phyloP scores from a whole-genome alignment of 257 asterid genomes.

The Solanum ahanhuiri region DNA sequence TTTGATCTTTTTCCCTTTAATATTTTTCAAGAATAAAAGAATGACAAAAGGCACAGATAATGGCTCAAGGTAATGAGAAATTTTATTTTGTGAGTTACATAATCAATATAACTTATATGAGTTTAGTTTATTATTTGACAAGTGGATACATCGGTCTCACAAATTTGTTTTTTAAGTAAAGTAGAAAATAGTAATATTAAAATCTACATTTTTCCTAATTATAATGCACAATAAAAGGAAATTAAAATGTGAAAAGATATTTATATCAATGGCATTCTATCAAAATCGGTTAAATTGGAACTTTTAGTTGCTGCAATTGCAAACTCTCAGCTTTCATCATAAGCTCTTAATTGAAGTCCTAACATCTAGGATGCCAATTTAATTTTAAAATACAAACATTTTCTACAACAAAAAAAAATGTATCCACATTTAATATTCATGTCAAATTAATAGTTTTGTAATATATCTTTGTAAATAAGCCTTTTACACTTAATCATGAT shows the following conservation, averaged over 20 bases:
- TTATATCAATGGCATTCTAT: background rate
- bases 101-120: background rate
- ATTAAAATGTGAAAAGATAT: no score
- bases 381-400: no score
- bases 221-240: no score
- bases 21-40: background rate
- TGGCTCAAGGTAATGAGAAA: background rate
- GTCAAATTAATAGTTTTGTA: no score
- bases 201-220: background rate
- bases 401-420: no score
- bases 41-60: background rate
- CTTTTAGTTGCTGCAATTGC: background rate
- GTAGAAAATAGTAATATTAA: background rate
- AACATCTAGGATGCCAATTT: background rate
- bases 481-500: background rate
- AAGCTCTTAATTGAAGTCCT: background rate
- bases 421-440: no score
- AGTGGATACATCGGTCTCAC: background rate
- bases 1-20: no score
- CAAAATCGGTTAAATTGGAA: background rate
- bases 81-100: background rate
- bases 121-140: background rate
- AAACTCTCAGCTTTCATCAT: no score
- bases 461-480: no score
- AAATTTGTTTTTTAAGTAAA: no score